A percentile compares a stretch with the other conserved stretches of the same genome.
phyloP scores from a whole-genome alignment of 1,284 basidiomycete species.

The Fomitopsis schrenkii region DNA sequence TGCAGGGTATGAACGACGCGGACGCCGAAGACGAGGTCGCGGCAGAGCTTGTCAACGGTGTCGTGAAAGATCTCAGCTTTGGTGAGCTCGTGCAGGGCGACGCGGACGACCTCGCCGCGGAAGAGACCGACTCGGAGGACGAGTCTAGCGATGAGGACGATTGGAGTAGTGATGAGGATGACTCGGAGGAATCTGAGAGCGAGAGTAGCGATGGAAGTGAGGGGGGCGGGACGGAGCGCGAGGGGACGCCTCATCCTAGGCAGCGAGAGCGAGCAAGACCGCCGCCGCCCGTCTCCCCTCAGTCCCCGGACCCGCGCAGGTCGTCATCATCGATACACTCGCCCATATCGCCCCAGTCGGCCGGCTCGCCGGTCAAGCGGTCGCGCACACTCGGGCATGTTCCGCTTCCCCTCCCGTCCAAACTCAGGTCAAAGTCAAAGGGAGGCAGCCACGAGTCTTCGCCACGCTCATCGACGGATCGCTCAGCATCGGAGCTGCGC shows the following conservation, averaged over 20 bases:
- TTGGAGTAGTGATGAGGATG: conserved; percentile 33
- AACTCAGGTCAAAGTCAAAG: background rate
- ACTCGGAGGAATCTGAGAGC: conserved; percentile 34
- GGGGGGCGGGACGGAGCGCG: conserved; percentile 26
- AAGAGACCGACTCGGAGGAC: conserved; percentile 60
- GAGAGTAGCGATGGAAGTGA: conserved; percentile 31
- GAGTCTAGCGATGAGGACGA: conserved; percentile 26
- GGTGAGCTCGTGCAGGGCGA: conserved; percentile 75
- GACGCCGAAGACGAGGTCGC: conserved; percentile 77
- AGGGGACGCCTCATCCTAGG: conserved; percentile 19
- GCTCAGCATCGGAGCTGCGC: conserved; percentile 6
- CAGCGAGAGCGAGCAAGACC: background rate
- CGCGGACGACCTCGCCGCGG: conserved; percentile 75
- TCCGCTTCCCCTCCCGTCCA: conserved; percentile 8
- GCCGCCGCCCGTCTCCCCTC: conserved; percentile 5
- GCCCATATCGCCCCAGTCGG: conserved; percentile 13
- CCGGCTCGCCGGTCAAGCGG: conserved; percentile 14
- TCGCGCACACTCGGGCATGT: conserved; percentile 26
- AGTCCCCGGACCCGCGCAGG: background rate
- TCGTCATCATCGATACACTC: conserved; percentile 2
- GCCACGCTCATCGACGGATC: conserved; percentile 8
- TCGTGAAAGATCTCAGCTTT: conserved; percentile 78
- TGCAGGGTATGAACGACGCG: conserved; percentile 43
- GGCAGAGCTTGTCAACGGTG: conserved; percentile 72
- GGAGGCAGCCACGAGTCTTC: conserved; percentile 7